Evolutionary conservation across 2,329 filamentous ascomycete species (phyloP).

Genomic region (Emericellopsis atlantica): DNA sequence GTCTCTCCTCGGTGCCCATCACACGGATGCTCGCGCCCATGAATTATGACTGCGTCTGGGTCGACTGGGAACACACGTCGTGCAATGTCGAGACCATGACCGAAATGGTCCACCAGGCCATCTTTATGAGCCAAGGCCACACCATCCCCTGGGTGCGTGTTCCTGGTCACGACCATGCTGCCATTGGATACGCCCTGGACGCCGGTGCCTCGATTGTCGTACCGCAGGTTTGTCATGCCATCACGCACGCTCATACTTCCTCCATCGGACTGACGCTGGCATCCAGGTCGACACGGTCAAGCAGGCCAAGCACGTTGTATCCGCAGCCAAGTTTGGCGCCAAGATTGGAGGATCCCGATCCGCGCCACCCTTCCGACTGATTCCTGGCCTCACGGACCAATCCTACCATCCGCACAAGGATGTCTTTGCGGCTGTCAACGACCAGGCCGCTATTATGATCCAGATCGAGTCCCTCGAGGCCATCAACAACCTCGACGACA

Average conservation of each 20-base stretch:
- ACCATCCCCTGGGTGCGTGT: constrained; percentile 32
- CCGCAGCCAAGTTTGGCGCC: constrained; percentile 29
- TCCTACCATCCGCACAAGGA: constrained; percentile 16
- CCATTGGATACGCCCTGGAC: constrained; percentile 32
- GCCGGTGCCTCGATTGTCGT: constrained; percentile 33
- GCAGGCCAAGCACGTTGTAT: constrained; percentile 27
- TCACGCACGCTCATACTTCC: too few relatives aligned
- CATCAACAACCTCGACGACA: constrained; percentile 33
- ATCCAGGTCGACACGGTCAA: constrained; percentile 28
- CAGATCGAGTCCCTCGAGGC: constrained; percentile 28
- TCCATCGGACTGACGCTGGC: too few relatives aligned
- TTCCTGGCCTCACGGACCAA: constrained; percentile 25
- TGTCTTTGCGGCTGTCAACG: constrained; percentile 25
- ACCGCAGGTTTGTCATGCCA: constrained; percentile 17
- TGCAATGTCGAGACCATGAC: constrained; percentile 35
- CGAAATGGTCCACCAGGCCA: constrained; percentile 30
- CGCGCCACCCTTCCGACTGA: constrained; percentile 27
- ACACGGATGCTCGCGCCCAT: constrained; percentile 27
- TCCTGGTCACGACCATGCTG: constrained; percentile 30
- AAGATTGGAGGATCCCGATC: constrained; percentile 26
- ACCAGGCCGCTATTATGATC: constrained; percentile 33
- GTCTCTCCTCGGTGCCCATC: constrained; percentile 23
- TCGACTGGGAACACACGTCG: constrained; percentile 34
- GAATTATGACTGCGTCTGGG: constrained; percentile 28
- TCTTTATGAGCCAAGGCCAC: constrained; percentile 30